Percentiles rank a stretch among this genome's conserved stretches.
These are phyloP conservation scores for Lactarius pseudohatsudake DNA, from an alignment of 768 basidiomycete species.

Conservation along the genomic window DNA sequence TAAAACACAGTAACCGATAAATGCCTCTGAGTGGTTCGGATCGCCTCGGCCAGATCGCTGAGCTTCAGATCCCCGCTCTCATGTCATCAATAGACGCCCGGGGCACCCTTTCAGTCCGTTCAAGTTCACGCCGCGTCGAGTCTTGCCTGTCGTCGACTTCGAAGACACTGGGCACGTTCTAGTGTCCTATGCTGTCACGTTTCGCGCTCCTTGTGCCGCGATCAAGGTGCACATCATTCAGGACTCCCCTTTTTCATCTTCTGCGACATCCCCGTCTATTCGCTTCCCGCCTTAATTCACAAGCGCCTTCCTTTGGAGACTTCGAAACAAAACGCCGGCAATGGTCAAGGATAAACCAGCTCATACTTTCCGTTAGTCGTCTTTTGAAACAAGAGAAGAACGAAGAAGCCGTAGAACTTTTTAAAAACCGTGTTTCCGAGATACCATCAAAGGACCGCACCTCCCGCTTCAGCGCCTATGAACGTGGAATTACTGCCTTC, in stretches of 20 bases:
- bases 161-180: conserved; percentile 1
- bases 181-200: conserved; percentile 16
- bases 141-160: not conserved
- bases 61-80: conserved; percentile 16
- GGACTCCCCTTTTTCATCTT: not conserved
- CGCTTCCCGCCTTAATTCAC: not conserved
- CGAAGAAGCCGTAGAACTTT: not conserved
- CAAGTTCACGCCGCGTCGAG: not conserved
- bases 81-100: not conserved
- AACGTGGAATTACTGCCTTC: conserved; percentile 43
- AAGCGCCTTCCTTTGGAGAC: too few species aligned
- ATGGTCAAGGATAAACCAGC: not conserved
- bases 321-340: not conserved
- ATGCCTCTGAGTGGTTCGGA: not conserved
- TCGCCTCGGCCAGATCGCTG: conserved; percentile 2
- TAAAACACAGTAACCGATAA: not conserved
- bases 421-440: not conserved
- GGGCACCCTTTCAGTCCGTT: not conserved
- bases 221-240: not conserved
- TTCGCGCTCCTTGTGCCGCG: not conserved
- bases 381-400: conserved; percentile 13
- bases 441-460: not conserved
- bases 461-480: conserved; percentile 34
- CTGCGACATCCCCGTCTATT: not conserved
- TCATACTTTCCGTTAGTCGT: not conserved